phyloP scores from a whole-genome alignment of 495 filamentous ascomycete species.

The Aspergillus incahuasiensis region DNA sequence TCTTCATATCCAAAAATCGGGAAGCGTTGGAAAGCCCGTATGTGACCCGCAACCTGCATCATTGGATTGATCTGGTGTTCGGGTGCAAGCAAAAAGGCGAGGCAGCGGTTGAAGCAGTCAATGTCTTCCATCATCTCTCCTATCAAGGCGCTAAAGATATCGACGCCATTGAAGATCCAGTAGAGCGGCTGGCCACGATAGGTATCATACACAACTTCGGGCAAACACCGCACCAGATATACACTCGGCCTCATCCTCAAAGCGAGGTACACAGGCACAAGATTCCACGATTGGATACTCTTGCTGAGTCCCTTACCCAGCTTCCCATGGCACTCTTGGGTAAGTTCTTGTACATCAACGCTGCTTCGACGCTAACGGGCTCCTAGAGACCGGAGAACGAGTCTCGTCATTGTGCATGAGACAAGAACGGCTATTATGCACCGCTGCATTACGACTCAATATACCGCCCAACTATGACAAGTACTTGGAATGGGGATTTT shows the following conservation, averaged over 20 bases:
- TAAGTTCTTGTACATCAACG: slow-evolving; percentile 20
- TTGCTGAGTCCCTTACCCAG: slow-evolving; percentile 69
- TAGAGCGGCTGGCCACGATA: slow-evolving; percentile 79
- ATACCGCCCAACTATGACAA: slow-evolving; percentile 84
- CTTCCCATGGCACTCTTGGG: slow-evolving; percentile 75
- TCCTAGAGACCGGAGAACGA: slow-evolving; percentile 66
- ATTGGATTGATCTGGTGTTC: slow-evolving; percentile 96
- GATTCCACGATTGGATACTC: slow-evolving; percentile 67
- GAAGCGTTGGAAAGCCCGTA: slow-evolving; percentile 93
- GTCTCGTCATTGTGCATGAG: slow-evolving; percentile 81
- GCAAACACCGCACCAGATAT: slow-evolving; percentile 93
- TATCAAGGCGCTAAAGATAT: slow-evolving; percentile 92
- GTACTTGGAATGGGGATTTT: slow-evolving; percentile 94
- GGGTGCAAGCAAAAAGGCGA: slow-evolving; percentile 94
- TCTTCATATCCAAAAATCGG: slow-evolving; percentile 91
- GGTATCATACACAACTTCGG: slow-evolving; percentile 98
- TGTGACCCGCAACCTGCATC: slow-evolving; percentile 83
- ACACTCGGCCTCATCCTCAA: slow-evolving; percentile 69
- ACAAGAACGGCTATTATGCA: slow-evolving; percentile 77
- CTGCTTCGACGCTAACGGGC: slow-evolving; percentile 1
- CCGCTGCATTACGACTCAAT: slow-evolving; percentile 77
- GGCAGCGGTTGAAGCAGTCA: slow-evolving; percentile 82
- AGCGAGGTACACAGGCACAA: slow-evolving; percentile 62
- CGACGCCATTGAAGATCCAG: slow-evolving; percentile 82
- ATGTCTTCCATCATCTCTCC: slow-evolving; percentile 92